Evolutionary conservation across 768 basidiomycete genomes (phyloP), one percentile per base, ranked within the genome.

Genomic region (Tremella yokohamensis): DNA sequence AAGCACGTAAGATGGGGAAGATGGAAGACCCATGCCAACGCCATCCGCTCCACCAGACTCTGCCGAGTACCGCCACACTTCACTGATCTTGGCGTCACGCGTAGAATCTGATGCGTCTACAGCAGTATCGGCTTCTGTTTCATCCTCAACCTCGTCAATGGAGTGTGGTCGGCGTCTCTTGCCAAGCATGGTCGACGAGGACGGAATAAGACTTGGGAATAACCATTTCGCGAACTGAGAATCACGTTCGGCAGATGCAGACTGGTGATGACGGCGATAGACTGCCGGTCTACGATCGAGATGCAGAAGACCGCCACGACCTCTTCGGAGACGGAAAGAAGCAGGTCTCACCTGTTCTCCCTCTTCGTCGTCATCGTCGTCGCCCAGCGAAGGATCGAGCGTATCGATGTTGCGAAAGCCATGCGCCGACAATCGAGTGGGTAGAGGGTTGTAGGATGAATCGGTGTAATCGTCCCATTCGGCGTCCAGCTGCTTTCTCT

Each of bases 401-500:
- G 59, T 66, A 39, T 51, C 72, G 50, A 55, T 47, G 48, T 66
- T 64, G 52, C 67, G 66, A 50, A 62, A 77, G 59, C 67, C 73
- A 3, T 73, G 70, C 3, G 58, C 83, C 2, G 85, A 76, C 37
- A 83, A 83, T 0, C 88, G 78, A 0, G 81, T 75, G 0, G 83
- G 82, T 0, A 81, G 79, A 4, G 84, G 79, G 70, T 91, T 87
- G 69, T 87, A 92, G 1, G 87, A 81, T 60, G 83, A 83, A 76
- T 96, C 92, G 62, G 89, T 81, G 52, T 81, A 80, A 70, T 97
- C 92, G 65, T 94, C 92, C 86, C 90, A 94, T 50, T 84, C 82
- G 49, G 85, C 82, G 66, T 92, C 88, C 49, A 81, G 76, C 49
- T 91, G 87, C 71, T 85, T 87, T 73, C 86, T 85, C 49, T 79